Conservation (phyloP, 441 rosid species). For the Adansonia madagascariensis region DNA sequence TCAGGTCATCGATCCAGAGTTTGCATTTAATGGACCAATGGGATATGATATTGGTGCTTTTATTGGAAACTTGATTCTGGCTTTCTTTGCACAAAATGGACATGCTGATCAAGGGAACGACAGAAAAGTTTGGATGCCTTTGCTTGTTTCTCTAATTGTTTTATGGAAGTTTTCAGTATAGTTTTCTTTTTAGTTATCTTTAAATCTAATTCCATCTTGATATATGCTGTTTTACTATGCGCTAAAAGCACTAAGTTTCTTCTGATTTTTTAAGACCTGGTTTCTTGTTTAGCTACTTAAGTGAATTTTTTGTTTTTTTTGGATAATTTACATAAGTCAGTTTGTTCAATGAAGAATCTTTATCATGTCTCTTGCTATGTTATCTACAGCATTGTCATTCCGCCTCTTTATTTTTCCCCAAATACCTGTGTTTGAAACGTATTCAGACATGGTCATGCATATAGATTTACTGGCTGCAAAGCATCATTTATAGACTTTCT, state of each 20-base stretch:
- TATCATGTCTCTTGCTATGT: too few species aligned
- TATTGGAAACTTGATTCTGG: conserved; percentile 79
- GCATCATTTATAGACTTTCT: neutral
- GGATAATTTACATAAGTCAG: too few species aligned
- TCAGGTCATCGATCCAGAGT: conserved; percentile 89
- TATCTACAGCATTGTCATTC: too few species aligned
- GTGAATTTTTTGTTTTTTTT: neutral
- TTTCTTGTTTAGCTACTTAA: neutral
- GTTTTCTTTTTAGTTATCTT: neutral
- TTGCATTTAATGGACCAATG: conserved; percentile 85
- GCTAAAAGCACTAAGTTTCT: neutral
- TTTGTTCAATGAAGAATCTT: too few species aligned
- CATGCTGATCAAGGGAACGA: conserved; percentile 64
- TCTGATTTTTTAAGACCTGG: neutral
- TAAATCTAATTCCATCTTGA: neutral
- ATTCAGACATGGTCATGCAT: neutral
- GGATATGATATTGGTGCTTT: conserved; percentile 86
- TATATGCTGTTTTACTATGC: conserved; percentile 6
- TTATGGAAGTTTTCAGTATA: neutral
- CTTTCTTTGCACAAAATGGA: conserved; percentile 88
- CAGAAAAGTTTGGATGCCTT: conserved; percentile 58
- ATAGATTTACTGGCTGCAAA: neutral
- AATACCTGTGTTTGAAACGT: too few species aligned
- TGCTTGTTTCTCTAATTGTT: neutral
- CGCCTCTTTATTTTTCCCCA: too few species aligned